These are phyloP conservation scores for Phaeosphaeriaceae sp. DNA, from an alignment of 2,329 filamentous ascomycete species.

Conservation along the genomic window DNA sequence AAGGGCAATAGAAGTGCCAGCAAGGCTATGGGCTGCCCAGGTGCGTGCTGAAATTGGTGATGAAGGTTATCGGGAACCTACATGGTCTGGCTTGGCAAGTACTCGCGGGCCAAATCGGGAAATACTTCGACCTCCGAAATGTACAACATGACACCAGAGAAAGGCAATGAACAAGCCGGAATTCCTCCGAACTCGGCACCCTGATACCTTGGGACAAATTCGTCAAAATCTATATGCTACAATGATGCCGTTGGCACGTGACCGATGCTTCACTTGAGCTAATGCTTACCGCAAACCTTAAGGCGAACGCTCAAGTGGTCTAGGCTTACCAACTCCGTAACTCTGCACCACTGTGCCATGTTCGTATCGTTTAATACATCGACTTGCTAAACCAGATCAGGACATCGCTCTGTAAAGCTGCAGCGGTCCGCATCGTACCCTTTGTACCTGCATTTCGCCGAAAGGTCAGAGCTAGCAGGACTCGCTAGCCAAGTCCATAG, in stretches of 20 bases:
- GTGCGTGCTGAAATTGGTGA: neutral
- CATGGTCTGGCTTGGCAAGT: neutral
- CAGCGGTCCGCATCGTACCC: neutral
- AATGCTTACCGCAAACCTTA: neutral
- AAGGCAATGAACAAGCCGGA: neutral
- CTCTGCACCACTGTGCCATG: neutral
- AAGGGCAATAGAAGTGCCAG: neutral
- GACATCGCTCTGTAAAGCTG: neutral
- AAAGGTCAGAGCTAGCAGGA: neutral
- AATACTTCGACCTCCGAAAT: neutral
- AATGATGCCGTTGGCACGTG: neutral
- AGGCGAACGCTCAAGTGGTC: neutral
- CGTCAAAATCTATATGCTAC: no score
- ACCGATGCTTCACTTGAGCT: neutral
- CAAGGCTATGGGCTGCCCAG: neutral
- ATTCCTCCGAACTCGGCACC: neutral
- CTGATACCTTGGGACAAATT: no score
- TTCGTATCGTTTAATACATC: neutral
- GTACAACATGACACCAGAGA: neutral
- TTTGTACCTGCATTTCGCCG: neutral
- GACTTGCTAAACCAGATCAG: neutral
- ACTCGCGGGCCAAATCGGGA: neutral
- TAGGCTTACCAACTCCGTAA: neutral
- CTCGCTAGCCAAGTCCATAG: neutral
- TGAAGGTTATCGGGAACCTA: neutral